Conservation (phyloP, 2,329 filamentous ascomycete species). For the Diplodia intermedia region DNA sequence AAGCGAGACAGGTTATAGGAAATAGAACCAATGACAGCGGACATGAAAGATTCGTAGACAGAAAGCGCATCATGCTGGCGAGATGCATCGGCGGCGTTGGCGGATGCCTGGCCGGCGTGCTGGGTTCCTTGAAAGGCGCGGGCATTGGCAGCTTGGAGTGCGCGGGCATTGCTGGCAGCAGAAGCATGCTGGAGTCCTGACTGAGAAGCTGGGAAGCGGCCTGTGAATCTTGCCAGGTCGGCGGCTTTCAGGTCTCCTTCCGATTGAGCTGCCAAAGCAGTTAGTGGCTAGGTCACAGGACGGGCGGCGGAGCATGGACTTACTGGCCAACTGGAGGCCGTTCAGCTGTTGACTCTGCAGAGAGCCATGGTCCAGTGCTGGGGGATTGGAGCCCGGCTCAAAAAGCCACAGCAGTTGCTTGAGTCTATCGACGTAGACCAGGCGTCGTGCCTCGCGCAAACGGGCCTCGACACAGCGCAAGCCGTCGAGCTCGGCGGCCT, state of each 20-base stretch:
- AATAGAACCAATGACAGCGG: constrained; percentile 47
- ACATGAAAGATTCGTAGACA: constrained; percentile 49
- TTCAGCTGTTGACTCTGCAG: constrained; percentile 30
- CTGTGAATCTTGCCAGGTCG: constrained; percentile 44
- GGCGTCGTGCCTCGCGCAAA: constrained; percentile 25
- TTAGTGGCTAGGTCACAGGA: constrained; percentile 36
- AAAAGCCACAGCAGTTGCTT: constrained; percentile 33
- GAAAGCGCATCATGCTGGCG: constrained; percentile 43
- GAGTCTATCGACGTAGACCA: constrained; percentile 28
- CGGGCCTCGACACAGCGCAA: constrained; percentile 29
- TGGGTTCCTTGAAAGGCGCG: constrained; percentile 37
- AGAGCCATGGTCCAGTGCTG: constrained; percentile 27
- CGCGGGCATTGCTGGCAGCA: constrained; percentile 13
- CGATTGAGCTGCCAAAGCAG: constrained; percentile 38
- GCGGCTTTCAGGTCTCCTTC: constrained; percentile 43
- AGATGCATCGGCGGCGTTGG: constrained; percentile 35
- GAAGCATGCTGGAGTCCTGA: constrained; percentile 33
- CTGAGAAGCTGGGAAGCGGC: constrained; percentile 38
- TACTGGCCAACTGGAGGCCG: constrained; percentile 18
- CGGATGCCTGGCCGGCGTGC: constrained; percentile 32
- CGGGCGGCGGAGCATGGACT: not conserved
- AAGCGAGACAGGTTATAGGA: constrained; percentile 45
- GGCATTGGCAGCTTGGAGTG: constrained; percentile 36
- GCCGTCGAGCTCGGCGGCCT: constrained; percentile 11
- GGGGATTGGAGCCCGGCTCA: constrained; percentile 19